phyloP scores from a whole-genome alignment of 768 basidiomycete genomes.

The Cantharellus cinnabarinus region DNA sequence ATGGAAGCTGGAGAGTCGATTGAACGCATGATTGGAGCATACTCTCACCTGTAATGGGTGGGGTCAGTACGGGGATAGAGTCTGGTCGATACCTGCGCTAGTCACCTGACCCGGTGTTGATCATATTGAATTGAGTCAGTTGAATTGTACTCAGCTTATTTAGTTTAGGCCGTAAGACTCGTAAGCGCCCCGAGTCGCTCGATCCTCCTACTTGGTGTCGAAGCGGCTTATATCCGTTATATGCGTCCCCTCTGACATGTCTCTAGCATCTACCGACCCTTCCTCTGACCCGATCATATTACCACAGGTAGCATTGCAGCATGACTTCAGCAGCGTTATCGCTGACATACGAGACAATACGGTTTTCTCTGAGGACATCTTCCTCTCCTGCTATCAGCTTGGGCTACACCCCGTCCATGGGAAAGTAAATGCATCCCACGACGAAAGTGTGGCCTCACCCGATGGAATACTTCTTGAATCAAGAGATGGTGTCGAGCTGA shows the following conservation, averaged over 20 bases:
- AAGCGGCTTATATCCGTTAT: no score
- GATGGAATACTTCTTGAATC: conserved; percentile 17
- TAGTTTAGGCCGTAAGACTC: no score
- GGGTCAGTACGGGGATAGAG: no score
- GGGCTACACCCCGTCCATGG: conserved; percentile 38
- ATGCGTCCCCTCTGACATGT: not conserved
- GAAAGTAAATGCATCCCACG: conserved; percentile 31
- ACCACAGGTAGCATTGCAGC: conserved; percentile 39
- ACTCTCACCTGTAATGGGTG: no score
- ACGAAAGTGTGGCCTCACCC: conserved; percentile 18
- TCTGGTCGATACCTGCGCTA: no score
- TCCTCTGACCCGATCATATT: conserved; percentile 12
- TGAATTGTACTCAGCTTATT: no score
- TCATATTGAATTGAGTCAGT: no score
- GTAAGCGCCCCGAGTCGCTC: no score
- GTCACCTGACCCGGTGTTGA: no score
- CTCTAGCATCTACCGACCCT: not conserved
- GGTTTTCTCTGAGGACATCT: conserved; percentile 39
- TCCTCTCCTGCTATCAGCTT: conserved; percentile 47
- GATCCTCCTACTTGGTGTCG: no score
- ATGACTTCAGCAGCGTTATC: conserved; percentile 36
- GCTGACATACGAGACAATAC: conserved; percentile 41
- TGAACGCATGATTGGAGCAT: no score
- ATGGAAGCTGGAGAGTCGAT: no score
- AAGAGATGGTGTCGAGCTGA: conserved; percentile 27